Percentiles rank a stretch among this genome's conserved stretches.
These are phyloP conservation scores for Fimicolochytrium jonesii DNA, from an alignment of 192 early-diverging fungal species.

Conservation along the genomic window DNA sequence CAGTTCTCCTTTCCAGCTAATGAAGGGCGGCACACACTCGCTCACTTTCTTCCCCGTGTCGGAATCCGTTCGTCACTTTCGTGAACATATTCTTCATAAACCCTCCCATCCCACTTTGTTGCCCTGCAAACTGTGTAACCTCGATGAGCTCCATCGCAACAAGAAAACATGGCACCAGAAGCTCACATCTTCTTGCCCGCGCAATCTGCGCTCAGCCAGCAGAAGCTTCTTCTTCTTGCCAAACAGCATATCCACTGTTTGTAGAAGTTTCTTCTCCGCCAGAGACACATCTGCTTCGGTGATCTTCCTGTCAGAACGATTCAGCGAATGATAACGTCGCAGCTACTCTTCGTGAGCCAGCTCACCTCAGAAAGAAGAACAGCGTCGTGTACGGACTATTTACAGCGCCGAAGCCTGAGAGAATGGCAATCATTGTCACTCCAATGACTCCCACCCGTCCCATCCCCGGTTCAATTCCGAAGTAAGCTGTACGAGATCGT, in stretches of 20 bases:
- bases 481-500: too few species aligned
- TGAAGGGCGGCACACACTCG: too few species aligned
- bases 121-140: too few species aligned
- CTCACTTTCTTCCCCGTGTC: conserved; percentile 31
- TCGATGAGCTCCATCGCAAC: neutral
- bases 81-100: conserved; percentile 54
- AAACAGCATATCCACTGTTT: conserved; percentile 66
- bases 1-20: too few species aligned
- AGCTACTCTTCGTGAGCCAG: neutral
- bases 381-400: conserved; percentile 85
- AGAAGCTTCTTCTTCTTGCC: conserved; percentile 66
- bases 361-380: conserved; percentile 71
- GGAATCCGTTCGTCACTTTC: conserved; percentile 28
- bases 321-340: neutral
- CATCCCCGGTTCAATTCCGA: conserved; percentile 52
- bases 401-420: conserved; percentile 94
- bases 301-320: conserved; percentile 27
- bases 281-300: conserved; percentile 51
- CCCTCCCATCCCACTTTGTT: conserved; percentile 46
- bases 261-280: conserved; percentile 68
- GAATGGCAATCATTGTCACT: conserved; percentile 86
- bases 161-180: neutral
- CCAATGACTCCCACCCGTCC: conserved; percentile 84
- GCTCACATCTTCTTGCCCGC: conserved; percentile 6
- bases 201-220: conserved; percentile 14